Base-by-base conservation (phyloP, 805 yeast species). In the Metschnikowia gelsemii region DNA sequence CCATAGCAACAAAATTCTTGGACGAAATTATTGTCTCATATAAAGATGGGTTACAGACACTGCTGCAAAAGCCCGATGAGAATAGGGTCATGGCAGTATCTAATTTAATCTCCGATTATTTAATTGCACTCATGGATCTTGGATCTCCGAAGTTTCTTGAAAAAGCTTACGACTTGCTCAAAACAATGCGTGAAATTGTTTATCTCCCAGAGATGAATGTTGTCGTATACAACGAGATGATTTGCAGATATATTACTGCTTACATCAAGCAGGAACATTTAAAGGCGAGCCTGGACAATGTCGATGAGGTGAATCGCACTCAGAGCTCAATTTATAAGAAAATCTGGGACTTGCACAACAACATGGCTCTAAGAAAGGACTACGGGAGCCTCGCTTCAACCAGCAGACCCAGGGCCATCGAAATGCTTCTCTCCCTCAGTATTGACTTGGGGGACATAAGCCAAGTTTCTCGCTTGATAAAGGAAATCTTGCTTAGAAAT, bases 1-100 rank as follows among this genome's bases (percentile, higher is more conserved):
- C 67, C 7, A 50, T 73, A 29, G 81, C 87, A 3, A 71, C 83
- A 1, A 67, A 73, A 43, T 72, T 82, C 42, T 62, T 84, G 51
- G 85, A 83, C 54, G 64, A 70, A 29, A 64, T 82, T 5, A 57
- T 83, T 30, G 50, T 66, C 0, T 75, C 76, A 32, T 70, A 70
- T 50, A 68, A 67, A 51, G 52, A 58, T 17, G 60, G 61, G 7
- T 43, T 54, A 19, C 28, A 45, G 11, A 28, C n/a, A n/a, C n/a
- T n/a, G n/a, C n/a, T 39, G 21, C 32, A 39, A 21, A 39, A 36
- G 4, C 51, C 42, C 24, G 42, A 58, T 4, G 27, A 29, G 9
- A 8, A 31, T 3, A 22, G 21, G 2, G 12, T 32, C 5, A 64
- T 66, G 40, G 62, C 35, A 8, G 19, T 77, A 17, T 63, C 74